phyloP scores from a whole-genome alignment of 768 basidiomycete genomes.

The Candolleomyces efflorescens region DNA sequence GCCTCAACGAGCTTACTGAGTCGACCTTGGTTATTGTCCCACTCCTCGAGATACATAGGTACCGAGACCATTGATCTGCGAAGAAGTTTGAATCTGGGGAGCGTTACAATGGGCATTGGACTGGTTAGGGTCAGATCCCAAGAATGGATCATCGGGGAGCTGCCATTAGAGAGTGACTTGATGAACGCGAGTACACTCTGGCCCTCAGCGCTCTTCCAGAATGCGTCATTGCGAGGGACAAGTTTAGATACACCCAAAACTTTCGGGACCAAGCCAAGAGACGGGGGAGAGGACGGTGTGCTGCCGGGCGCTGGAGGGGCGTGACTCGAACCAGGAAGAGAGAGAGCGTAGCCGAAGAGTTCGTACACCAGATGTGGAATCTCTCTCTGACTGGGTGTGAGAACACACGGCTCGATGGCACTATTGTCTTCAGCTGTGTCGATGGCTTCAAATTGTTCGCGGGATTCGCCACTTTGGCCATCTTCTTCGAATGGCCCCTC shows the following conservation, averaged over 20 bases:
- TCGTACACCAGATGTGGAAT: no score
- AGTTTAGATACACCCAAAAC: background rate
- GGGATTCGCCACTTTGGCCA: background rate
- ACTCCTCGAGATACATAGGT: background rate
- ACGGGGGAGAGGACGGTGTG: no score
- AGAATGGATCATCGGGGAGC: background rate
- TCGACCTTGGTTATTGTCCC: background rate
- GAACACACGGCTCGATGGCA: background rate
- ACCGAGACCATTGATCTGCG: background rate
- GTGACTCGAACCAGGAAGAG: no score
- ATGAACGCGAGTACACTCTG: background rate
- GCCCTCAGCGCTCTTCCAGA: background rate
- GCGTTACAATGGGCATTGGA: background rate
- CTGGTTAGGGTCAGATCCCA: background rate
- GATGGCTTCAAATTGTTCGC: background rate
- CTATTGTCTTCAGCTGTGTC: background rate
- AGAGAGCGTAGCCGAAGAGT: no score
- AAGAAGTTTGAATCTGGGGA: background rate
- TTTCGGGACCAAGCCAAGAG: background rate
- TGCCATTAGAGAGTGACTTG: background rate
- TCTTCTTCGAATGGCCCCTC: background rate
- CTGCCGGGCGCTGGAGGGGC: no score
- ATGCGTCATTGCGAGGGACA: background rate
- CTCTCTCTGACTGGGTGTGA: no score
- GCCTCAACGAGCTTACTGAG: no score